Conservation (phyloP, 192 early-diverging fungal genomes). For the Entomortierella parvispora region DNA sequence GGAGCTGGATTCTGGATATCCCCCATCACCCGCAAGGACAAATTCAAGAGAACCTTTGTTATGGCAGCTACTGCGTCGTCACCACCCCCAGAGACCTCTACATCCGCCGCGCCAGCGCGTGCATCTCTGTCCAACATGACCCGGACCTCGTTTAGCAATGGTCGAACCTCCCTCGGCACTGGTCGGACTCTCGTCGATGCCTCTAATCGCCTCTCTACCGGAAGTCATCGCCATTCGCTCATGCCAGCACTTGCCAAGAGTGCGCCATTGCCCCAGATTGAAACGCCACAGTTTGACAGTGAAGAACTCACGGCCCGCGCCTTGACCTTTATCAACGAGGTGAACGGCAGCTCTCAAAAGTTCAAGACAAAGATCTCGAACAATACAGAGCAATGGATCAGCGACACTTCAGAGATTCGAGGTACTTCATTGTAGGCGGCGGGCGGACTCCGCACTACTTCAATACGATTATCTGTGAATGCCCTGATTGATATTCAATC, state of each 20-base stretch:
- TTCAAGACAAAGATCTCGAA: conserved; percentile 40
- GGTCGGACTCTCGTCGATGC: too few relatives aligned
- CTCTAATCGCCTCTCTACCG: conserved; percentile 6
- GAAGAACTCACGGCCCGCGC: conserved; percentile 32
- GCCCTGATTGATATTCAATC: neutral
- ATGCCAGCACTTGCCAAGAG: neutral
- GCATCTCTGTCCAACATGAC: neutral
- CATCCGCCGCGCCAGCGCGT: neutral
- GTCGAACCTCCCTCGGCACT: conserved; percentile 7
- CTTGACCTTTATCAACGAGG: conserved; percentile 26
- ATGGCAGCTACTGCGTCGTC: neutral
- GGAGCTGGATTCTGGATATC: too few relatives aligned
- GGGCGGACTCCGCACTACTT: too few relatives aligned
- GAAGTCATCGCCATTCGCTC: conserved; percentile 30
- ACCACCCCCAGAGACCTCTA: too few relatives aligned
- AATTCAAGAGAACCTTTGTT: too few relatives aligned
- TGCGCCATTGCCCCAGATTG: neutral
- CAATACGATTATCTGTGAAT: too few relatives aligned
- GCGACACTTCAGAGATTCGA: conserved; percentile 26
- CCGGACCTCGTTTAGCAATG: neutral
- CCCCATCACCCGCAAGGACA: too few relatives aligned
- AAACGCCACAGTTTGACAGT: conserved; percentile 28
- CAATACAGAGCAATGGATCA: conserved; percentile 32
- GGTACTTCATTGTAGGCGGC: too few relatives aligned
- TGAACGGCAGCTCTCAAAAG: conserved; percentile 26